phyloP scores from a whole-genome alignment of 1,284 basidiomycete species.

The Omphalotus olearius region DNA sequence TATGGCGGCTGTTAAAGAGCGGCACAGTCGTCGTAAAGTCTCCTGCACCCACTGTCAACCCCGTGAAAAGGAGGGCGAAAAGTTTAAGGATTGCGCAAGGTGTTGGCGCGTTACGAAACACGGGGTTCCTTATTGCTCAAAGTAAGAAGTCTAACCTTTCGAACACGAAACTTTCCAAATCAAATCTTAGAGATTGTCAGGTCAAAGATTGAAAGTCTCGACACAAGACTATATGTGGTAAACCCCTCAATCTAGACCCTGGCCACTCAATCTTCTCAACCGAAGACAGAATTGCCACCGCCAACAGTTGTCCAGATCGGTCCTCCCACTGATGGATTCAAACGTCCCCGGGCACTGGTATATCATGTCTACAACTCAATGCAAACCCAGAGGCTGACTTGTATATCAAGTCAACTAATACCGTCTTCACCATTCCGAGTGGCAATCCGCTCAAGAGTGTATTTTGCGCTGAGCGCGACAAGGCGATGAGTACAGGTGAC shows the following conservation, averaged over 20 bases:
- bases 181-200: constrained; percentile 12
- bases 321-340: constrained; percentile 8
- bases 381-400: constrained; percentile 8
- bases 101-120: constrained; percentile 9
- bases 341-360: constrained; percentile 10
- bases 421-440: neutral
- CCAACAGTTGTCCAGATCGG: constrained; percentile 13
- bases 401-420: neutral
- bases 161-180: neutral
- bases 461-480: constrained; percentile 12
- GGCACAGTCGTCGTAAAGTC: neutral
- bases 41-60: constrained; percentile 4
- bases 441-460: constrained; percentile 12
- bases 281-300: neutral
- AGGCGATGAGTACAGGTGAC: constrained; percentile 16
- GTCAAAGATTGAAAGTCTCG: constrained; percentile 10
- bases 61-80: constrained; percentile 1
- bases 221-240: constrained; percentile 12
- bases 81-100: constrained; percentile 2
- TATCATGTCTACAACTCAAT: constrained; percentile 11
- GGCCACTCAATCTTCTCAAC: neutral
- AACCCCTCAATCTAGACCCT: neutral
- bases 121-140: constrained; percentile 13
- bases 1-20: neutral
- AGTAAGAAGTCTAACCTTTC: neutral